Evolutionary conservation across 805 yeast genomes (phyloP), one percentile per base, ranked within the genome.

Genomic region (Lipomyces anomalus): DNA sequence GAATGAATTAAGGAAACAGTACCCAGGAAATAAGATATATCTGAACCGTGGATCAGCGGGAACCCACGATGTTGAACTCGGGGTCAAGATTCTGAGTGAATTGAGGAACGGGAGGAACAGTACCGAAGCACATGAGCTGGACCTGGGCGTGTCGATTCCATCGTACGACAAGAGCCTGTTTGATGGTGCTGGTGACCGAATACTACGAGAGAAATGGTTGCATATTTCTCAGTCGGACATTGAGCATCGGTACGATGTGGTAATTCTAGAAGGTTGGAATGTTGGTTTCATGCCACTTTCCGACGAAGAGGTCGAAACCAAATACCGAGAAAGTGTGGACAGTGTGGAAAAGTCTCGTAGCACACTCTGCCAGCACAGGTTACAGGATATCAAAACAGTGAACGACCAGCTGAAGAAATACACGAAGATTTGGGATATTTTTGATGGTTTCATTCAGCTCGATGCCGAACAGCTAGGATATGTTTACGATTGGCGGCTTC

Each of bases 221-320:
- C n/a, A n/a, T n/a, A 55, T 62, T 4, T 67, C 68, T 0, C 56
- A 44, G 5, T 50, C 55, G 0, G 18, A 20, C 6, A 33, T 16
- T 2, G 18, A 37, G 17, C 53, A 59, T 1, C 73, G 75, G 1
- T 69, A 78, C 3, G 86, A 84, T 57, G 73, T 88, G 3, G 72
- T 90, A 2, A 63, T 90, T 1, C 70, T 92, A 34, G 98, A 90
- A 65, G 98, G 97, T 3, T 90, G 98, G 98, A 87, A 89, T 67
- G 73, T 79, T 21, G 97, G 97, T 1, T 90, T 79, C 60, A 51
- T 60, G 3, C 70, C 82, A 1, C 53, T 75, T 17, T 53, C 63
- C 1, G 55, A 62, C 22, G 52, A 51, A 1, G 62, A 61, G 4
- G 47, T 72, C 42, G 42, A 57, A 13, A 22, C 23, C 6, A 56